Evolutionary conservation across 2,329 filamentous ascomycete genomes (phyloP), one percentile per base, ranked within the genome.

Genomic region (Colletotrichum eleusines): DNA sequence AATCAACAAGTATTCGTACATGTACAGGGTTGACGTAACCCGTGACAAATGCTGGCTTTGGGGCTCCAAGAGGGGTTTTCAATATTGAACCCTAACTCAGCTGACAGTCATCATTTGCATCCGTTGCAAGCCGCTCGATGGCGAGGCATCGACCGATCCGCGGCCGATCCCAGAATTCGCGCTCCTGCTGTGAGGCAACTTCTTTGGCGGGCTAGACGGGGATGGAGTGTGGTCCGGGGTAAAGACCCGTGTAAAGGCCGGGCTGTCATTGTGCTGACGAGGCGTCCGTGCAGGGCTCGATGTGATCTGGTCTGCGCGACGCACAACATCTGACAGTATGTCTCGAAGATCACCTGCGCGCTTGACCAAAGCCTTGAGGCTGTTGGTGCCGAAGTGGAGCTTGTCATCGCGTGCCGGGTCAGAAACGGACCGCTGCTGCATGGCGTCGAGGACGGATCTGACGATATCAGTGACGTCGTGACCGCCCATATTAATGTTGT

Each of bases 361-460:
- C 76, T 88, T 89, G 46, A 92, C 90, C 63, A 92, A 81, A 75
- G 89, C 88, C 74, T 88, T 89, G n/a, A 92, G 83, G 77, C 88
- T 91, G 73, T 90, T 91, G 6, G 90, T 91, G 76, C 91, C 90
- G 73, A 92, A 92, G 69, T 90, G 90, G 75, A 91, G 85, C 80
- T 87, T 87, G 71, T 85, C 83, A 61, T 84, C 83, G 54, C 85
- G 81, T 14, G 76, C 78, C 12, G 83, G 79, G 55, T 85, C 81
- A 2, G 84, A 78, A 2, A 81, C 81, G 7, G 84, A 81, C 28
- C 86, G 84, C 67, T 88, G 84, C 70, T 90, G 87, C 86, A 91
- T 90, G 23, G 87, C 88, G 72, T 90, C 88, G 80, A 91, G 89
- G 5, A 91, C 88, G 5, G 88, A 89, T 40, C 87, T 84, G 48